Percentiles rank a stretch among this genome's conserved stretches.
These are phyloP conservation scores for Picea glauca DNA, from an alignment of 75 land plant genomes.

Conservation along the genomic window DNA sequence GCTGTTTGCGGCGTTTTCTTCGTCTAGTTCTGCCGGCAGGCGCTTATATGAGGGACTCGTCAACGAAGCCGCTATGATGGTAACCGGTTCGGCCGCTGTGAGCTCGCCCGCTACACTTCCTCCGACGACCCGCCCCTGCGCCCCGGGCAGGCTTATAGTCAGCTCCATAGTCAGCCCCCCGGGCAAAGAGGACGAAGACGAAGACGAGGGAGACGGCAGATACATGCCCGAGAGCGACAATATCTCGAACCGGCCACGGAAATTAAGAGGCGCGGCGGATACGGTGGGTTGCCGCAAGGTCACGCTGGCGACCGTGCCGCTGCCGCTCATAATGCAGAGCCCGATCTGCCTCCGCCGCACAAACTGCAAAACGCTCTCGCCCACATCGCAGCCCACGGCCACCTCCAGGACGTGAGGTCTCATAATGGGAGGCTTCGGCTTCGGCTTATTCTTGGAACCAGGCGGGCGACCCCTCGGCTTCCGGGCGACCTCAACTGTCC, in stretches of 20 bases:
- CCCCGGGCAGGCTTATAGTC: constrained; percentile 57
- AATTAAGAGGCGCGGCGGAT: constrained; percentile 56
- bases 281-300: constrained; percentile 70
- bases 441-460: too few species aligned
- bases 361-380: too few species aligned
- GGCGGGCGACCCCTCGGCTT: too few species aligned
- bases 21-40: constrained; percentile 52
- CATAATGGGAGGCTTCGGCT: too few species aligned
- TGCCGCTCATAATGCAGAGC: constrained; percentile 65
- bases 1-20: background rate
- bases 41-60: constrained; percentile 63
- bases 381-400: too few species aligned
- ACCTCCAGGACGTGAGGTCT: too few species aligned
- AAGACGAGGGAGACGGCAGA: constrained; percentile 19
- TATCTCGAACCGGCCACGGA: constrained; percentile 88
- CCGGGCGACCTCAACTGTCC: too few species aligned
- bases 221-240: constrained; percentile 56
- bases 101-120: constrained; percentile 66
- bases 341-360: too few species aligned
- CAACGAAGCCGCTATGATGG: constrained; percentile 70
- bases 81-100: constrained; percentile 63
- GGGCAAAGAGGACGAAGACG: background rate
- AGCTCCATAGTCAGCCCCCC: constrained; percentile 34
- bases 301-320: constrained; percentile 80
- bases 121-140: constrained; percentile 85